Evolutionary conservation across 2,329 filamentous ascomycete species (phyloP).

Genomic region (Colletotrichum chlorophyti): DNA sequence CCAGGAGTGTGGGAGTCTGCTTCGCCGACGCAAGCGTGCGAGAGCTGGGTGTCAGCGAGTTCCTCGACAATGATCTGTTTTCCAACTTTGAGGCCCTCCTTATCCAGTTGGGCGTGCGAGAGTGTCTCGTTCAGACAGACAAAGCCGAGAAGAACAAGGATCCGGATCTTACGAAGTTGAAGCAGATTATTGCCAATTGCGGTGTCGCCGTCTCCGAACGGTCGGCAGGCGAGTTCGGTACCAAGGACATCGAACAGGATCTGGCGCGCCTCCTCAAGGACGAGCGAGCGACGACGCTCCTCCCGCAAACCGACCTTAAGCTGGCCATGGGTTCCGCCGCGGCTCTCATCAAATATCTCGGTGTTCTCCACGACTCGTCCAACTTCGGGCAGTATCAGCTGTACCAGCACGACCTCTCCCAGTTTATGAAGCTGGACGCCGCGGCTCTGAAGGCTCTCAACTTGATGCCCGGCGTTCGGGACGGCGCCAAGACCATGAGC

Average conservation of each 20-base stretch:
- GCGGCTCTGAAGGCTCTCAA: slow-evolving; percentile 94
- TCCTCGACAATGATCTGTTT: slow-evolving; percentile 97
- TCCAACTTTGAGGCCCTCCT: slow-evolving; percentile 97
- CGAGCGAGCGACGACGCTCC: slow-evolving; percentile 75
- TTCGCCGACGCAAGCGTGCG: slow-evolving; percentile 97
- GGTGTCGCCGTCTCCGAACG: slow-evolving; percentile 89
- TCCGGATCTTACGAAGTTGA: slow-evolving; percentile 84
- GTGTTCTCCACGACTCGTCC: slow-evolving; percentile 85
- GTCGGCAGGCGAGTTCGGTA: slow-evolving; percentile 78
- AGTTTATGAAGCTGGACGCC: slow-evolving; percentile 98
- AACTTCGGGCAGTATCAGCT: slow-evolving; percentile 98
- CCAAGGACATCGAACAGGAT: slow-evolving; percentile 95
- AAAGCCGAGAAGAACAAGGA: slow-evolving; percentile 84
- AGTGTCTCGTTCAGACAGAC: slow-evolving; percentile 87
- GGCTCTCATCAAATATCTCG: slow-evolving; percentile 92
- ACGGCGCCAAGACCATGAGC: slow-evolving; percentile 98
- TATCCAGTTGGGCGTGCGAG: slow-evolving; percentile 94
- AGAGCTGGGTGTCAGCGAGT: slow-evolving; percentile 95
- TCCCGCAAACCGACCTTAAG: slow-evolving; percentile 92
- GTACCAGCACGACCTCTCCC: slow-evolving; percentile 94
- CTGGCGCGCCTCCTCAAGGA: slow-evolving; percentile 86
- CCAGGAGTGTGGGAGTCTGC: slow-evolving; percentile 88
- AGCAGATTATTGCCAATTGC: slow-evolving; percentile 89
- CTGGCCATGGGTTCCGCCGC: slow-evolving; percentile 95
- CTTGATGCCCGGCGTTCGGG: slow-evolving; percentile 92